Base-by-base conservation (phyloP, 805 yeast species). In the Crinitomyces ghanaensis region DNA sequence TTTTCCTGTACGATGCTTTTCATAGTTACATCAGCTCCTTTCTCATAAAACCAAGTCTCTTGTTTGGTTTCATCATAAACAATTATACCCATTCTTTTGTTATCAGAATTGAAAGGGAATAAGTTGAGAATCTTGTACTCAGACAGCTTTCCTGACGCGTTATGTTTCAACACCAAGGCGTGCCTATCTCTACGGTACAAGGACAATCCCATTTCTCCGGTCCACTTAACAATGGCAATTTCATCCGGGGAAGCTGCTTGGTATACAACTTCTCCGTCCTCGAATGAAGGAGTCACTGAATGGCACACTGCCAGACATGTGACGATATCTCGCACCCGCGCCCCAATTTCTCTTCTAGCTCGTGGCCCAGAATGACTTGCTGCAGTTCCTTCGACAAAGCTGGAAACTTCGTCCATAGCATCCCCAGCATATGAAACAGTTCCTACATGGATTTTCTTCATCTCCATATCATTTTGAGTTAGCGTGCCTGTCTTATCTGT, bases 201-300 rank as follows among this genome's bases (percentile, higher is more conserved):
- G 5, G 85, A 71, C 22, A 91, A 62, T 0, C 98, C 99, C 19
- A 86, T 88, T 2, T 63, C 54, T 42, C 84, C 93, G 1, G 95
- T 82, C 60, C 84, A 91, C 49, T 78, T 78, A 13, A 91, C 97
- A 42, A 91, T 91, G 19, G 99, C 98, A 45, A 91, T 76, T 54
- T 91, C 99, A 62, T 91, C 99, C 0, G 99, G 99, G 0, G 96
- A 86, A 0, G 97, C 96, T 0, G 98, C 98, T 58, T 91, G 99
- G 53, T 86, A 91, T 2, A 84, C 70, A 11, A 76, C 54, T 43
- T 76, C 79, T 8, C 17, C 34, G 42, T 77, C 82, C 37, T 78
- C 91, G 43, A 75, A 70, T 0, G 93, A 75, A 1, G 99, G 99
- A 0, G 98, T 93, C 19, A 91, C 99, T 45, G 85, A 85, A 56